Base-by-base conservation (phyloP, 768 basidiomycete species). In the Rhodocollybia butyracea region DNA sequence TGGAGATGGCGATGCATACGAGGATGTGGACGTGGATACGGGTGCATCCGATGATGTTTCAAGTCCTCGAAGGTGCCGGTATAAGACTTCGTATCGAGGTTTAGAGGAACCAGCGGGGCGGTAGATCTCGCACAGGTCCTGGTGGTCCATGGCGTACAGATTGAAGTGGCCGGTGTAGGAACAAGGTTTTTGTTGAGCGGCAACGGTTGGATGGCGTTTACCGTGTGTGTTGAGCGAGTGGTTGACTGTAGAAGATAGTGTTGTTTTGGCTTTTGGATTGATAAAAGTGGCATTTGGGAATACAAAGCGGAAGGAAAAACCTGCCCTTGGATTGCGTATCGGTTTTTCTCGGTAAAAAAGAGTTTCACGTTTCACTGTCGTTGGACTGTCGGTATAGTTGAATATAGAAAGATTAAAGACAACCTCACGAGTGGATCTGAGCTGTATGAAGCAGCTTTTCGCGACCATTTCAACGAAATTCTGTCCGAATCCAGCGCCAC, bases 121-220 rank as follows among this genome's bases (percentile, higher is more conserved):
- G n/a, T 50, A 50, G 31, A 50, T 50, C 21, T 39, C 19, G 48
- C 48, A 50, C 13, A 50, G 12, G 48, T 50, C 48, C 26, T 50
- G 48, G 5, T 50, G 48, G n/a, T 50, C 48, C 48, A 50, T 50
- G 19, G 48, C 48, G 48, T 50, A 50, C 11, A 50, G 13, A 11
- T 50, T 19, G 34, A 50, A 50, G 7, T 7, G 12, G 34, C 48
- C 48, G 22, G 3, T 36, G 22, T 50, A 50, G 12, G 48, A 50
- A 17, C 32, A 50, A 12, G n/a, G n/a, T n/a, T 5, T 15, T 22
- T 32, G 31, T 22, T 27, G 30, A 29, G 30, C 5, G 46, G 26
- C 26, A 12, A 27, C 21, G 8, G 1, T 17, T 17, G 24, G 12
- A n/a, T 5, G 4, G 13, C 26, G 10, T 29, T 46, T 46, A 46